Evolutionary conservation across 2,329 filamentous ascomycete species (phyloP), one percentile per base, ranked within the genome.

Genomic region (Aspergillus terreus): DNA sequence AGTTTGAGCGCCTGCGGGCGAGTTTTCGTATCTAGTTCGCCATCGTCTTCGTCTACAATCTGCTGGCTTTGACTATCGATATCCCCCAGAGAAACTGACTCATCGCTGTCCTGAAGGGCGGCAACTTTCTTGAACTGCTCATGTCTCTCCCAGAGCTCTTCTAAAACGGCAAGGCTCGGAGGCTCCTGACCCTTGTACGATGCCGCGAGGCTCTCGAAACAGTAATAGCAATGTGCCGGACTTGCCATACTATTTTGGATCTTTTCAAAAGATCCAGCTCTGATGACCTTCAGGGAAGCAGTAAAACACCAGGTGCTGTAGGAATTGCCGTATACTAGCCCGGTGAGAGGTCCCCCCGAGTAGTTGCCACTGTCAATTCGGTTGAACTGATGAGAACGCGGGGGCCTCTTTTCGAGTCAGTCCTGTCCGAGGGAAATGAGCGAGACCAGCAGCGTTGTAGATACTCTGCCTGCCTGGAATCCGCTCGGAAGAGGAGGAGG

Each of bases 171-270:
- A 21, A 97, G 82, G 45, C 77, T 79, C 61, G 91, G 77, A 10
- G 88, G 76, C 52, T 85, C 78, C 55, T 86, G 85, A 57, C 81
- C 76, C 60, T 90, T 82, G 60, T 95, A 88, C 54, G 84, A 82
- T 49, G 92, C 87, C 46, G 83, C 80, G 35, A 99, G 84, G 38
- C 80, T 80, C 74, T 99, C 94, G 78, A 99, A 97, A 77, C 92
- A 96, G 73, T 86, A 92, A 65, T 92, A 84, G 72, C 92, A 96
- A 73, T 97, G 92, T 53, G 86, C 86, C 63, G 82, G 74, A 51
- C 87, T 87, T 45, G 94, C 92, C 92, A 97, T 97, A 4, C 46
- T 59, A 17, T 49, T 44, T 6, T 49, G 14, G 15, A 10, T 12
- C 17, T 42, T 23, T 15, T 15, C 32, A 12, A 25, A 38, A 15